phyloP scores from a whole-genome alignment of 257 asterid species.

The Solanum paucissectum region DNA sequence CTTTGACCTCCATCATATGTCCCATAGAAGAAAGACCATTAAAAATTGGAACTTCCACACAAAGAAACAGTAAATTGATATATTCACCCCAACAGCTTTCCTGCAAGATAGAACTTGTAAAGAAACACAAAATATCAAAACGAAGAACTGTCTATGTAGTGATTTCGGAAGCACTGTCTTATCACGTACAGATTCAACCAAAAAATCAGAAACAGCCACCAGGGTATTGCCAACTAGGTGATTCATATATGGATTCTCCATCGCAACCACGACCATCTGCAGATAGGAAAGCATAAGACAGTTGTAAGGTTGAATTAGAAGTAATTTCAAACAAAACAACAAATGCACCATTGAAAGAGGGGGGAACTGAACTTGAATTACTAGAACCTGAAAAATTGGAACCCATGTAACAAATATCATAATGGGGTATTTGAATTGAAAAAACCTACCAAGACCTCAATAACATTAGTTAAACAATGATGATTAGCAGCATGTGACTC shows the following conservation, averaged over 20 bases:
- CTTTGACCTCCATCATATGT: slow-evolving; percentile 7
- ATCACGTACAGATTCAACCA: slow-evolving; percentile 48
- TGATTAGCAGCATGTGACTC: slow-evolving; percentile 17
- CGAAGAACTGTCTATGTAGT: not conserved
- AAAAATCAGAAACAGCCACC: slow-evolving; percentile 50
- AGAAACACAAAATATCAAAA: not conserved
- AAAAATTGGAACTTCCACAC: slow-evolving; percentile 38
- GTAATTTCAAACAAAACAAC: not conserved
- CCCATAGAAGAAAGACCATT: slow-evolving; percentile 18
- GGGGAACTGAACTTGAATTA: not conserved
- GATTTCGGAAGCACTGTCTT: not conserved
- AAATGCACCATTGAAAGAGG: not conserved
- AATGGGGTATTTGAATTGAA: not conserved
- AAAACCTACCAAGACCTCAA: slow-evolving; percentile 42
- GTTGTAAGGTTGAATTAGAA: not conserved
- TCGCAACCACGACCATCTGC: slow-evolving; percentile 56
- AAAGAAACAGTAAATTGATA: slow-evolving; percentile 40
- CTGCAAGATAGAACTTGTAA: slow-evolving; percentile 28
- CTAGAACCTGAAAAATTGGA: not conserved
- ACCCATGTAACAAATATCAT: not conserved
- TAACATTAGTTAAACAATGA: slow-evolving; percentile 35
- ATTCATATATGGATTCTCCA: slow-evolving; percentile 40
- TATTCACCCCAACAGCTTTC: slow-evolving; percentile 46
- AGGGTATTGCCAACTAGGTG: slow-evolving; percentile 55
- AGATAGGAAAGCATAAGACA: not conserved